A percentile compares a stretch with the other conserved stretches of the same genome.
Conservation (phyloP, 148 eudicot species). For the Chenopodium berlandieri region DNA sequence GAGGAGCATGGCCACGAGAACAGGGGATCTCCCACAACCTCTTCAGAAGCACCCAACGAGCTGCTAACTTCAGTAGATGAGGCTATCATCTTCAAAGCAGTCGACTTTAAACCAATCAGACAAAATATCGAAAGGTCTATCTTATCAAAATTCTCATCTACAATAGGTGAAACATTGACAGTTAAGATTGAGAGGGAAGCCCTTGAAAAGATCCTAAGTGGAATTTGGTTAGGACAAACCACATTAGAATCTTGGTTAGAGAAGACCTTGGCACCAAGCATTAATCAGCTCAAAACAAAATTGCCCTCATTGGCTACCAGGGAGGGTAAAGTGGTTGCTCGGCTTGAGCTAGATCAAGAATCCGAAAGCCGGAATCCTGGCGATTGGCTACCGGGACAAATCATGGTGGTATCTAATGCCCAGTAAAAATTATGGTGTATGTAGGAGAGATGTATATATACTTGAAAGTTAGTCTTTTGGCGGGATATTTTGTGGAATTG, state of each 20-base stretch:
- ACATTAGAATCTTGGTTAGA: constrained; percentile 66
- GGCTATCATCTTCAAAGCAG: constrained; percentile 66
- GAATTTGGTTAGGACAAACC: constrained; percentile 65
- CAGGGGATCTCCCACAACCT: constrained; percentile 41
- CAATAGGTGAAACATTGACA: constrained; percentile 43
- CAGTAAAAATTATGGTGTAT: constrained; percentile 21
- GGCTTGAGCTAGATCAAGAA: constrained; percentile 49
- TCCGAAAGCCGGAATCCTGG: constrained; percentile 40
- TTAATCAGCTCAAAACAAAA: constrained; percentile 42
- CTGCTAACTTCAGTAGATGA: constrained; percentile 53
- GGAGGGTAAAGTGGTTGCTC: constrained; percentile 29
- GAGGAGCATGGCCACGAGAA: constrained; percentile 43
- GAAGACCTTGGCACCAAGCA: constrained; percentile 53
- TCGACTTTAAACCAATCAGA: constrained; percentile 41
- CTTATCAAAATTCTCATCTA: constrained; percentile 34
- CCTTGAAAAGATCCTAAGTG: constrained; percentile 69
- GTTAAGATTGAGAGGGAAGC: constrained; percentile 61
- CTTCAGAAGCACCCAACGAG: constrained; percentile 48
- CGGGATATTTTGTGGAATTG: constrained; percentile 25
- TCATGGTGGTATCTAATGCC: constrained; percentile 36
- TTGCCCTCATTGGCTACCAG: background rate
- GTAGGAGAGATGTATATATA: constrained; percentile 37
- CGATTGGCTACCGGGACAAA: constrained; percentile 59
- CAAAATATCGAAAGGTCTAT: constrained; percentile 52
- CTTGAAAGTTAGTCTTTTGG: constrained; percentile 30